Evolutionary conservation across 305 asterid species (phyloP), one percentile per base, ranked within the genome.

Genomic region (Salvia sclarea): DNA sequence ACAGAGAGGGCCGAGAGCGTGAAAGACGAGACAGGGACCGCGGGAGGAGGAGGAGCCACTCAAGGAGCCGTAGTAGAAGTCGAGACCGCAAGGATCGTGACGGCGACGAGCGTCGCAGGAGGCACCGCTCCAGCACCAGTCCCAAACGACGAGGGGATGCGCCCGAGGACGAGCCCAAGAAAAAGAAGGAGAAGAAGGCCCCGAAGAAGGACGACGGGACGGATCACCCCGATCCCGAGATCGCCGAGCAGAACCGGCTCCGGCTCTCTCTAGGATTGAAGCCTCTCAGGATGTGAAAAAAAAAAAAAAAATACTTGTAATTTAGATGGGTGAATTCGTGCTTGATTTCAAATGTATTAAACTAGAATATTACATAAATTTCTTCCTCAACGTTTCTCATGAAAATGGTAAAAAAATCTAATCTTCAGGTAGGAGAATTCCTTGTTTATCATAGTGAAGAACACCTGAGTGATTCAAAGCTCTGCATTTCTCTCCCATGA

Each of bases 211-310:
- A 82, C 24, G 99, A 91, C 59, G 98, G 99, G 41, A 91, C 97
- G 0, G 99, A 94, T 74, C 99, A 91, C 83, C 96, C 99, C 0
- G 98, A 94, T 78, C 98, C 99, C 22, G 99, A 94, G 85, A 94
- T 94, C 70, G 99, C 98, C 0, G 98, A 87, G 79, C 83, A 82
- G 30, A 94, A 94, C 75, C 80, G 88, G 81, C 56, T 91, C 16
- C 78, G 96, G 31, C 93, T 96, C 2, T 84, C 96, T 55, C 97
- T 94, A 8, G 98, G 99, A 44, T 8, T 93, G 62, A 86, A 87
- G 77, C 98, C 97, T 73, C 84, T 93, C 78, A 90, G 73, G 82
- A 4, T 60, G 54, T 85, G 74, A 83, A 18, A 70, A n/a, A n/a
- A n/a, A n/a, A n/a, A n/a, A n/a, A n/a, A n/a, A n/a, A n/a, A 25